Conservation (phyloP, 1,139 yeast genomes). For the Nakaseomyces uthaithaninus region DNA sequence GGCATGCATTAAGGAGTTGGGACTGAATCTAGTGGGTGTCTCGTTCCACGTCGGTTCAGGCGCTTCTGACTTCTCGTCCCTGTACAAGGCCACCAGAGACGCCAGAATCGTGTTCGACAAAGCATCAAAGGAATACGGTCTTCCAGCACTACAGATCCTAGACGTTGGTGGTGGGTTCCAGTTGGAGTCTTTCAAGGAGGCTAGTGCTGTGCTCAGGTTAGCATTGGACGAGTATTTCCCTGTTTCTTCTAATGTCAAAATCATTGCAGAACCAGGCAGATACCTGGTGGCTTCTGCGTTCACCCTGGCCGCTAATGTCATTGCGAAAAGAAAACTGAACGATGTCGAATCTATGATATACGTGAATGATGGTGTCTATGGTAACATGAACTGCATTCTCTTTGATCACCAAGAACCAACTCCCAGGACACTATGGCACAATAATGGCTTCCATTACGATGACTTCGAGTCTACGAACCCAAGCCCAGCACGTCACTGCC, state of each 20-base stretch:
- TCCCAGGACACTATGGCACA: conserved; percentile 56
- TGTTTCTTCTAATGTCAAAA: conserved; percentile 36
- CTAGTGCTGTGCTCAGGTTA: conserved; percentile 50
- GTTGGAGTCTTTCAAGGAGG: conserved; percentile 50
- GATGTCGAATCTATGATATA: conserved; percentile 46
- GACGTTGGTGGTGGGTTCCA: conserved; percentile 97
- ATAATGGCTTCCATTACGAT: conserved; percentile 42
- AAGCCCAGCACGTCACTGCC: conserved; percentile 11
- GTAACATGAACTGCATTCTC: conserved; percentile 86
- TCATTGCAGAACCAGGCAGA: conserved; percentile 94
- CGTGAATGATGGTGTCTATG: conserved; percentile 92
- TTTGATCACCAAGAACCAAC: conserved; percentile 84
- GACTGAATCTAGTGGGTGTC: conserved; percentile 66
- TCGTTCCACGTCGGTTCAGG: conserved; percentile 97
- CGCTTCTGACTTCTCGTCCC: conserved; percentile 64
- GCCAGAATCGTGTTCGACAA: conserved; percentile 62
- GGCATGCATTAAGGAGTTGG: conserved; percentile 52
- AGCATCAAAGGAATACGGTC: conserved; percentile 33
- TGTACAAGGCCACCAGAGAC: conserved; percentile 65
- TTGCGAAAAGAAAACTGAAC: conserved; percentile 56
- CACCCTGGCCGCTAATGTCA: conserved; percentile 75
- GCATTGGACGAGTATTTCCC: conserved; percentile 59
- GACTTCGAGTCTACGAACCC: conserved; percentile 21
- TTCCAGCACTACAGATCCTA: conserved; percentile 36
- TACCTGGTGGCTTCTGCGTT: conserved; percentile 82